Evolutionary conservation across 2,329 filamentous ascomycete species (phyloP), one percentile per base, ranked within the genome.

Genomic region (Tolypocladium amazonense): DNA sequence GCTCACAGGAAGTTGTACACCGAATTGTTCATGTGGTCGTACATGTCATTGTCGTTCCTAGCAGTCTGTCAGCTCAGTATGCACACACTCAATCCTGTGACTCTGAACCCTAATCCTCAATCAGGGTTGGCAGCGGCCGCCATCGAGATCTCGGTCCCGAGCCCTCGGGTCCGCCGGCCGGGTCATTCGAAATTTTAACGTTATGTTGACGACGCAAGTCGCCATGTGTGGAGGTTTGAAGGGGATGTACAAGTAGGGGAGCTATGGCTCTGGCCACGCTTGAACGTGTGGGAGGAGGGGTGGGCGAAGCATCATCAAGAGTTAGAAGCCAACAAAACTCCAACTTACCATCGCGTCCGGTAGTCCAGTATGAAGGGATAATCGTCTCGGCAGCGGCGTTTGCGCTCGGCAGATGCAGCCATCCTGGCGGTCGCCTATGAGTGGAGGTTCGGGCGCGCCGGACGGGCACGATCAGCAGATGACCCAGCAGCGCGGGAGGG

Each of bases 41-140:
- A 96, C 89, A 95, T 94, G 76, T 96, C 92, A 71, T 96, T 96
- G 74, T 96, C 92, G 72, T 85, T 87, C 90, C 90, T 92, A n/a
- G 9, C 45, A 50, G 45, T 3, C 25, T 30, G 45, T 50, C 45
- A 50, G 45, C 25, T 50, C 45, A 50, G 45, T 14, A 27, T 15
- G 23, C 27, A 27, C 12, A 27, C 43, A 25, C 20, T 30, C 25
- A 15, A 30, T 18, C 14, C 8, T 2, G 18, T 3, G 14, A 6
- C 25, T 7, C 45, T 27, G 12, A 5, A 47, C 45, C 25, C 15
- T 14, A 25, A 45, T 14, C n/a, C 23, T 27, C 45, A 30, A 18
- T 50, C 25, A 20, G 25, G 45, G 14, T 20, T 30, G 25, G 14
- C 45, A 18, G 12, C 6, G 39, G 45, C 45, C 5, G 7, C 45